Base-by-base conservation (phyloP, 441 rosid species). In the Erodium moschatum region DNA sequence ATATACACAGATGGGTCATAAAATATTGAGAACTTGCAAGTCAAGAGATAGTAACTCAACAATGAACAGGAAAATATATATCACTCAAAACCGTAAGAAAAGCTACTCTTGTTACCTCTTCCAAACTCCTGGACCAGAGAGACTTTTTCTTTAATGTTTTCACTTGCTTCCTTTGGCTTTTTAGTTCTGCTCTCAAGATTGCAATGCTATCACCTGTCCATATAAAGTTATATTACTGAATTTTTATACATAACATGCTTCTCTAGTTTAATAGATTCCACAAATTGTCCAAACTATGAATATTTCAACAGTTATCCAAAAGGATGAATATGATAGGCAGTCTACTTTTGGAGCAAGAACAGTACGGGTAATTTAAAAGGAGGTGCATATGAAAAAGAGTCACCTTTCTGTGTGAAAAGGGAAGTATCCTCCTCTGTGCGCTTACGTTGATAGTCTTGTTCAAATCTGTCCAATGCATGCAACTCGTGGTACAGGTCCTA, bases 401-500 rank as follows among this genome's bases (percentile, higher is more conserved):
- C 69, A 92, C 99, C 98, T 84, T 86, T 86, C 70, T 87, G 97
- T 71, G 81, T 69, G 67, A 82, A 73, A 80, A 79, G 85, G 72
- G 93, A 82, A 73, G 78, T 90, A 75, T 87, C 92, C 68, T 92
- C 92, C 65, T 92, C 99, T 73, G 83, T 89, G 80, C 90, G 86
- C 85, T 87, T 92, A 61, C 91, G 98, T 67, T 83, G 85, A 81
- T 89, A 92, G 70, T 96, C 99, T 90, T 96, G 99, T 75, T 92
- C 97, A 81, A 92, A 90, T 83, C 98, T 88, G 85, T 96, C 99
- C 83, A 96, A 78, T 58, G 98, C 87, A 80, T 96, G 97, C 79
- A 88, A 80, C 74, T 96, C 99, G 67, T 96, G 99, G 79, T 96
- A 96, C 74, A 96, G 78, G 78, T 96, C 98, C 99, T 96, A 85